phyloP scores from a whole-genome alignment of 148 eudicot species.

The Rhododendron molle region DNA sequence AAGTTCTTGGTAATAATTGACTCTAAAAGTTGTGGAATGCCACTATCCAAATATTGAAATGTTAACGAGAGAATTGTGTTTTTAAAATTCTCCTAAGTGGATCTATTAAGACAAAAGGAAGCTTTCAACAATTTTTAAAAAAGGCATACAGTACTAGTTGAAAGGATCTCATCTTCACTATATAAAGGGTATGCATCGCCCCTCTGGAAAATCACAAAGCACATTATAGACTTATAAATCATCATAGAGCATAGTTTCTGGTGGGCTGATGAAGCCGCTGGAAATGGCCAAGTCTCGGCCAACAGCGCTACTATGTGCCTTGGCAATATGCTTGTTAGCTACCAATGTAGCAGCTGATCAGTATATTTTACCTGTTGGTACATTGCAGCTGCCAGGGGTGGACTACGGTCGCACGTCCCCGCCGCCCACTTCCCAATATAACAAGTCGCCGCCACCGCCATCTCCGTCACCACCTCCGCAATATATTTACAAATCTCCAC shows the following conservation, averaged over 20 bases:
- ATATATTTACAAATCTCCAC: neutral
- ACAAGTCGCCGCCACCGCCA: neutral
- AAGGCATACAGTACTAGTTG: neutral
- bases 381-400: neutral
- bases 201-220: neutral
- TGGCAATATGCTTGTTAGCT: neutral
- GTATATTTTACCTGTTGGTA: too few relatives aligned
- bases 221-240: neutral
- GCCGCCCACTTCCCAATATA: too few relatives aligned
- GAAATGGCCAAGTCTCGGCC: neutral
- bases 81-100: too few relatives aligned
- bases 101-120: neutral
- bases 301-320: neutral
- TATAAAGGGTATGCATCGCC: neutral
- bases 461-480: neutral
- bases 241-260: neutral
- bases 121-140: neutral
- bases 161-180: neutral
- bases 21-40: too few relatives aligned
- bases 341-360: neutral
- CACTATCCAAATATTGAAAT: too few relatives aligned
- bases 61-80: too few relatives aligned
- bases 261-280: neutral
- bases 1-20: too few relatives aligned
- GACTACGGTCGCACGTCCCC: neutral